These are phyloP conservation scores for Plasmodium gallinaceum DNA, from an alignment of 169 alveolate genomes.

Conservation along the genomic window DNA sequence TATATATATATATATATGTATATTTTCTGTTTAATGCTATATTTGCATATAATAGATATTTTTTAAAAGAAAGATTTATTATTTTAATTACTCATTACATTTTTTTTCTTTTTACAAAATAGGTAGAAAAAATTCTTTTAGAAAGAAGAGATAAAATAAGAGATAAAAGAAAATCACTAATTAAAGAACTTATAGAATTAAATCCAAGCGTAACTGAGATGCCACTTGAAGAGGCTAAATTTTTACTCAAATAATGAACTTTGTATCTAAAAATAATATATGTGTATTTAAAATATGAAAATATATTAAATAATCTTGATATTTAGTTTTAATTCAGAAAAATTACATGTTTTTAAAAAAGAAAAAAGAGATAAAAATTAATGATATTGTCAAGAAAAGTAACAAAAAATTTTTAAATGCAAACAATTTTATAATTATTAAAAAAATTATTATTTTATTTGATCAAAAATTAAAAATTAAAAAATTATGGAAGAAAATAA, in stretches of 20 bases:
- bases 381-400: not conserved
- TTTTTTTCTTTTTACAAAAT: not conserved
- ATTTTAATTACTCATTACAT: not conserved
- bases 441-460: no score
- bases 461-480: no score
- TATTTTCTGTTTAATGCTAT: not conserved
- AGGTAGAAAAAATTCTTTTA: slow-evolving; percentile 55
- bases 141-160: slow-evolving; percentile 52
- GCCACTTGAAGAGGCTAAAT: slow-evolving; percentile 69
- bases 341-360: no score
- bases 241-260: slow-evolving; percentile 16
- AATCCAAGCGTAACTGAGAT: slow-evolving; percentile 73
- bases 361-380: not conserved
- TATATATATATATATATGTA: not conserved
- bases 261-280: not conserved
- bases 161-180: slow-evolving; percentile 49
- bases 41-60: not conserved
- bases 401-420: no score
- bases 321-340: no score
- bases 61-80: not conserved
- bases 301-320: no score
- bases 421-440: no score
- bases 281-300: not conserved
- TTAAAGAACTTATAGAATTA: slow-evolving; percentile 37
- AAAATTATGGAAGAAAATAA: no score